These are phyloP conservation scores for Darksidea phi DNA, from an alignment of 495 filamentous ascomycete genomes.

Conservation along the genomic window DNA sequence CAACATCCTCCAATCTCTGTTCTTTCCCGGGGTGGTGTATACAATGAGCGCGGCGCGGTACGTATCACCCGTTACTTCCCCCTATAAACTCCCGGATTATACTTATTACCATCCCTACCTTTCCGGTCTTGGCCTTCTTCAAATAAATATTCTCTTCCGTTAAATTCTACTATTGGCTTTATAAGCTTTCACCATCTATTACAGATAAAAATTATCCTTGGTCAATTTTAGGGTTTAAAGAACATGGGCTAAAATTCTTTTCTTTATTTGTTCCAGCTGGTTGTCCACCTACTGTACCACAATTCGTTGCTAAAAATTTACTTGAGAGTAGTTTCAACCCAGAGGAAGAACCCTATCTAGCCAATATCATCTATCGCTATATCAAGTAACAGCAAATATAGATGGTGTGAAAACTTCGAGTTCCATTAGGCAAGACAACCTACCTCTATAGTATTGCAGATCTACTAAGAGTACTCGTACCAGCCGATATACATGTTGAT, in stretches of 20 bases:
- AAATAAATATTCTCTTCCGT: too few species aligned
- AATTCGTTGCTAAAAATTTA: constrained; percentile 49
- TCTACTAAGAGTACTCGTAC: constrained; percentile 65
- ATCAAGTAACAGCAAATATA: constrained; percentile 56
- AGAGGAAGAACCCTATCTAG: constrained; percentile 57
- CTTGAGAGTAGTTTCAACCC: constrained; percentile 53
- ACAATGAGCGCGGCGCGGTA: too few species aligned
- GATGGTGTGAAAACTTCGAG: constrained; percentile 63
- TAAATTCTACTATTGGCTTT: constrained; percentile 58
- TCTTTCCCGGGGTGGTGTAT: not conserved
- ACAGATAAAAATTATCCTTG: constrained; percentile 43
- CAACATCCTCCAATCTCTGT: too few species aligned
- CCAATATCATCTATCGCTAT: constrained; percentile 54
- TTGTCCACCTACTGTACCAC: constrained; percentile 57
- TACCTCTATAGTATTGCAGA: constrained; percentile 81
- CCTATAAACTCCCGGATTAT: too few species aligned
- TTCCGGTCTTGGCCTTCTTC: too few species aligned
- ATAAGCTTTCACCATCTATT: constrained; percentile 37
- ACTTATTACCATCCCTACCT: too few species aligned
- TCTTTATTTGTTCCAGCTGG: too few species aligned
- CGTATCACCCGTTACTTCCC: too few species aligned
- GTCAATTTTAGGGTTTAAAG: too few species aligned
- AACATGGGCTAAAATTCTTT: too few species aligned
- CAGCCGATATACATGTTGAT: constrained; percentile 74
- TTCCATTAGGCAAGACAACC: constrained; percentile 71